Base-by-base conservation (phyloP, 73 alveolate species). In the Urostyla sp. region DNA sequence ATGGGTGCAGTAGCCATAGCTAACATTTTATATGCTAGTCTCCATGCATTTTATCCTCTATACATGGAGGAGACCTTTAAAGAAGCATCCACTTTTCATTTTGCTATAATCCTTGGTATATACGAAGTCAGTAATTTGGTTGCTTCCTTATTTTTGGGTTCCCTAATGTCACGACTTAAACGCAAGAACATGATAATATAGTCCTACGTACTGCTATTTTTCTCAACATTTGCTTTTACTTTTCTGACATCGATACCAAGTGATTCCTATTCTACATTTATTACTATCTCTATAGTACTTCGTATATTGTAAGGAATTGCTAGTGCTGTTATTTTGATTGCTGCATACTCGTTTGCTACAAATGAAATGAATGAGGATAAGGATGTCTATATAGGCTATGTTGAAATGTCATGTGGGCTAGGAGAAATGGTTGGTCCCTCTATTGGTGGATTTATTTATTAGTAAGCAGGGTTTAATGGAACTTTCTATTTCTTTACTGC, bases 1-100 rank as follows among this genome's bases (percentile, higher is more conserved):
- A 69, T 69, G 83, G 83, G 66, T 7, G 83, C 83, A 46, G 83
- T 69, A 46, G 83, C 83, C 20, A 45, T 69, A 24, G 44, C 83
- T 3, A 69, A 69, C 48, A 69, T 69, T 16, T 38, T 69, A 5
- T 69, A 69, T 54, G 49, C 83, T 4, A 49, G 34, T 32, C 15
- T 69, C 21, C 83, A 69, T 32, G 44, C 83, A 1, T 69, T 69
- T 32, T 69, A 69, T 30, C 83, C 83, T 2, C 18, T 69, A 4
- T 69, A 69, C 38, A 69, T 69, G 15, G 83, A 69, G 54, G 34
- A 45, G 23, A 45, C 44, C 31, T 69, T 69, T 49, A 67, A 67
- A 7, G 44, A 45, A 16, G 48, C 49, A 3, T 5, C 16, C 32
- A 37, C 83, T 34, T 28, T 59, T 13, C 83, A 69, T 23, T 69